These are phyloP conservation scores for Thraustotheca clavata DNA, from an alignment of 352 stramenopile species.

Conservation along the genomic window DNA sequence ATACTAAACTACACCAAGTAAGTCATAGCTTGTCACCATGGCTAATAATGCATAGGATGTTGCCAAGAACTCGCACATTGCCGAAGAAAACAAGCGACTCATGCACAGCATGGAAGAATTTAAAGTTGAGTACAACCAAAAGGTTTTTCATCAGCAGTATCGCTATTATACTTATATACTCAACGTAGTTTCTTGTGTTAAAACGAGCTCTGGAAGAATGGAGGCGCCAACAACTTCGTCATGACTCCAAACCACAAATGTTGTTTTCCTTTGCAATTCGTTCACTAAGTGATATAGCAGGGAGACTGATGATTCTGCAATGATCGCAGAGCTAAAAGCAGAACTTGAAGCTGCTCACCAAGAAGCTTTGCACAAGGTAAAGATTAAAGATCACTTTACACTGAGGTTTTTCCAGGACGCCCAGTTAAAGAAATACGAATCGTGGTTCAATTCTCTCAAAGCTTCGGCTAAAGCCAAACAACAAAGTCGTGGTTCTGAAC, in stretches of 20 bases:
- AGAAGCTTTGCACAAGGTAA: conserved; percentile 5
- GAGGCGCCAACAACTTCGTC: conserved; percentile 46
- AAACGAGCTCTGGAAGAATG: conserved; percentile 85
- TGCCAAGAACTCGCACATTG: not conserved
- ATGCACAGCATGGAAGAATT: conserved; percentile 78
- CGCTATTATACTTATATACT: not conserved
- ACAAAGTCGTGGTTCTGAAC: conserved; percentile 35
- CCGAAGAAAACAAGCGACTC: conserved; percentile 58
- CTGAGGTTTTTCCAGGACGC: conserved; percentile 34
- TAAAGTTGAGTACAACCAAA: conserved; percentile 82
- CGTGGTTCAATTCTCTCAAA: conserved; percentile 82
- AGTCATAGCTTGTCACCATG: not conserved
- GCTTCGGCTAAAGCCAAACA: conserved; percentile 76
- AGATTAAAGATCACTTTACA: not conserved
- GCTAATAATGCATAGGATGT: not conserved
- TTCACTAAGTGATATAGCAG: not conserved
- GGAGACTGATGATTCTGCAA: not conserved
- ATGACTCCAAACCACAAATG: not conserved
- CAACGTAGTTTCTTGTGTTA: conserved; percentile 70
- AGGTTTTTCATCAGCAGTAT: conserved; percentile 31
- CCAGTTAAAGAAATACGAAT: conserved; percentile 73
- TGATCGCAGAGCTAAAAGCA: not conserved
- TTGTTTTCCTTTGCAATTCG: not conserved
- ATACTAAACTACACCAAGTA: conserved; percentile 77
- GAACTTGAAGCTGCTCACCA: conserved; percentile 3